Evolutionary conservation across 1,139 yeast genomes (phyloP).

Genomic region (Geotrichum fermentans): DNA sequence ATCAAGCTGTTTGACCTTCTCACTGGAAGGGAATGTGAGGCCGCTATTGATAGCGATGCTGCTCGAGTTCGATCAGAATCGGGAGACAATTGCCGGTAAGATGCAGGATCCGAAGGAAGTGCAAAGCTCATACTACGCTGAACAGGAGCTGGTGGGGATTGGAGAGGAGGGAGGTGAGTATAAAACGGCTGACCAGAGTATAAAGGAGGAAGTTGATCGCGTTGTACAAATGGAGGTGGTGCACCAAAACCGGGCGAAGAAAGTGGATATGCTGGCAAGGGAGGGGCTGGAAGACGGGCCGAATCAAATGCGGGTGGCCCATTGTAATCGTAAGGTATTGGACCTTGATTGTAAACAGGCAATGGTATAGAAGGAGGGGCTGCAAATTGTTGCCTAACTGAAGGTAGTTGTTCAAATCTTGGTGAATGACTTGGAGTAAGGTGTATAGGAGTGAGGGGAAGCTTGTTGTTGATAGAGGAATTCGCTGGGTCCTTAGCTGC

Average conservation of each 20-base stretch:
- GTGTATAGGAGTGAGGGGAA: background rate
- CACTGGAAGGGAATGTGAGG: background rate
- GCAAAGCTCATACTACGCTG: background rate
- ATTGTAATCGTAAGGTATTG: no score
- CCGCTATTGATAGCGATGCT: no score
- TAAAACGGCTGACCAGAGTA: background rate
- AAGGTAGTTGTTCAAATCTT: background rate
- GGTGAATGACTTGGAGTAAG: background rate
- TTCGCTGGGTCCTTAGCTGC: no score
- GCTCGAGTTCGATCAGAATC: background rate
- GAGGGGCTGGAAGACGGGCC: background rate
- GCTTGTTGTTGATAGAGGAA: no score
- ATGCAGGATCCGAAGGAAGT: background rate
- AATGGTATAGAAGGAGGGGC: no score
- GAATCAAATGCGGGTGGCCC: no score
- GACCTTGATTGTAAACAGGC: no score
- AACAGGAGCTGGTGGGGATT: background rate
- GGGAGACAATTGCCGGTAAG: background rate
- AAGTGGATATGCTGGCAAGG: background rate
- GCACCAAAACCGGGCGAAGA: background rate
- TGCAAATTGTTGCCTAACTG: no score
- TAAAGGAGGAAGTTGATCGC: background rate
- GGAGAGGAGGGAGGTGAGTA: constrained; percentile 1
- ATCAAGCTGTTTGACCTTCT: background rate
- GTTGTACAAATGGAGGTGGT: background rate